phyloP scores from a whole-genome alignment of 1,284 basidiomycete genomes.

The Volvariella volvacea region DNA sequence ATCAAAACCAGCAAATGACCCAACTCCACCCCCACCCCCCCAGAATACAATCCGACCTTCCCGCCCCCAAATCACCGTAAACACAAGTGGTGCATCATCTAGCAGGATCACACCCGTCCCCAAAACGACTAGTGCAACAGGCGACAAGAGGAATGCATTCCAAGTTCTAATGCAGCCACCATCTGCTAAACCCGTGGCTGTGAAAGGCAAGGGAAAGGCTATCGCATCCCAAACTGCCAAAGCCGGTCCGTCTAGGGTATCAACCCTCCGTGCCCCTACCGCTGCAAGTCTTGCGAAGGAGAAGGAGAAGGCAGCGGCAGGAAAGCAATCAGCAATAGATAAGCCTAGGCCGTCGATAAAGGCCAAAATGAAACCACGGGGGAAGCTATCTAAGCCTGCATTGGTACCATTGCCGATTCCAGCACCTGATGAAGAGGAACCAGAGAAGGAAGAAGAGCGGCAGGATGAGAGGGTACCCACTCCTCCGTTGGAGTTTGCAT shows the following conservation, averaged over 20 bases:
- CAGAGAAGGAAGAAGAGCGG: conserved; percentile 6
- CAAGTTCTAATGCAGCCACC: conserved; percentile 7
- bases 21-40: too few species aligned
- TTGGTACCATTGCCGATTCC: conserved; percentile 13
- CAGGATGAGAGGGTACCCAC: conserved; percentile 5
- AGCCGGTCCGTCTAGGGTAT: background rate
- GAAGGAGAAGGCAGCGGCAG: background rate
- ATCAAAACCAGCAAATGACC: conserved; percentile 6
- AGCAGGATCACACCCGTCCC: conserved; percentile 18
- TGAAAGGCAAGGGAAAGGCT: conserved; percentile 3
- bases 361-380: conserved; percentile 17
- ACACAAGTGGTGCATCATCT: conserved; percentile 27
- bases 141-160: conserved; percentile 2
- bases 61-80: conserved; percentile 19
- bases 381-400: conserved; percentile 20
- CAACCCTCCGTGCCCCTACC: background rate
- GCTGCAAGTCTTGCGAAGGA: background rate
- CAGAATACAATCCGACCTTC: too few species aligned
- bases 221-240: conserved; percentile 2
- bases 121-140: too few species aligned
- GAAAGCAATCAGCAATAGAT: background rate
- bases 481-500: background rate
- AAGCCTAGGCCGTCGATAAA: conserved; percentile 4
- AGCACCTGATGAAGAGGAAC: conserved; percentile 19
- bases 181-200: background rate